Evolutionary conservation across 345 rosid genomes (phyloP).

Genomic region (Eucalyptus polyanthemos): DNA sequence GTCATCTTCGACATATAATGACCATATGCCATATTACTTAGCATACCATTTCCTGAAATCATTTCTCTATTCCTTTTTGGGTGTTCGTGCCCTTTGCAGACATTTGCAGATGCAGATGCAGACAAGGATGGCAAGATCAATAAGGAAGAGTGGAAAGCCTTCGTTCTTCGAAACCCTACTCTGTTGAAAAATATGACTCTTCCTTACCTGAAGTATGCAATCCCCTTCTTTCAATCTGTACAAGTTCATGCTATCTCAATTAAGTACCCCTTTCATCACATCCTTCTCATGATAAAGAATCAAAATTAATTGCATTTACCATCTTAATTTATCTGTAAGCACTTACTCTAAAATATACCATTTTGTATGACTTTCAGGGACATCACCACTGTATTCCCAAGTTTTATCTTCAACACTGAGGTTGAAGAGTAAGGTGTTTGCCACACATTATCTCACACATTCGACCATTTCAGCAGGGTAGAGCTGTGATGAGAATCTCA

Average conservation of each 20-base stretch:
- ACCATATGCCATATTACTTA: neutral
- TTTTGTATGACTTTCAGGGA: slow-evolving; percentile 24
- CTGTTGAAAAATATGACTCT: slow-evolving; percentile 73
- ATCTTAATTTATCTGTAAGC: neutral
- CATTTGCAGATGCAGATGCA: slow-evolving; percentile 61
- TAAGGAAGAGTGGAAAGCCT: slow-evolving; percentile 60
- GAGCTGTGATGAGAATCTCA: neutral
- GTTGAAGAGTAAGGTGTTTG: slow-evolving; percentile 18
- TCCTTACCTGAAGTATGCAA: slow-evolving; percentile 52
- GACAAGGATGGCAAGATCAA: slow-evolving; percentile 60
- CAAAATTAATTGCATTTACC: neutral
- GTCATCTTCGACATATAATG: neutral
- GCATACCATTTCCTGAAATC: neutral
- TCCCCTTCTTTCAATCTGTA: neutral
- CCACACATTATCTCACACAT: neutral
- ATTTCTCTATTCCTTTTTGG: neutral
- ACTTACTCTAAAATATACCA: neutral
- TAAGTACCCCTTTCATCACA: neutral
- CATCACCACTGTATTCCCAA: slow-evolving; percentile 53
- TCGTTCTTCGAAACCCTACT: slow-evolving; percentile 37
- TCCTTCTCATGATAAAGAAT: neutral
- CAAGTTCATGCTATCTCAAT: neutral
- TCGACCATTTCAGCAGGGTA: neutral
- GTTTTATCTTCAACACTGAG: slow-evolving; percentile 50
- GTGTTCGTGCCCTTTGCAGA: slow-evolving; percentile 12